Evolutionary conservation across 768 basidiomycete species (phyloP).

Genomic region (Mycena albidolilacea): DNA sequence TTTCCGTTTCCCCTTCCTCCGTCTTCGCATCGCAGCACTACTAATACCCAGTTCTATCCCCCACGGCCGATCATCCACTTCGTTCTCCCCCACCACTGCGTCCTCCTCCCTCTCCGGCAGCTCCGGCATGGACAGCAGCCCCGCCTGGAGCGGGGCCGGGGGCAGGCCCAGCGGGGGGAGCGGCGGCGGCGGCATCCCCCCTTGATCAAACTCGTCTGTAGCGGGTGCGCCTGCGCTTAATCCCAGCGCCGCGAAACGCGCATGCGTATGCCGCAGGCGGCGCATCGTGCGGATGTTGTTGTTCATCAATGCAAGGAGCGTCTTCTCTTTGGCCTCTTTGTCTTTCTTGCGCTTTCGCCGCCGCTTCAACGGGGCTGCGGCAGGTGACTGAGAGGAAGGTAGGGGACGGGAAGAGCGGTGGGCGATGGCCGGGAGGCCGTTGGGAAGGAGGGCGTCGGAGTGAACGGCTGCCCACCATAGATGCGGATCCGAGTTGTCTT

Average conservation of each 20-base stretch:
- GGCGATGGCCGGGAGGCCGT: conserved; percentile 73
- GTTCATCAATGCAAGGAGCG: conserved; percentile 81
- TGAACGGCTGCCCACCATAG: conserved; percentile 85
- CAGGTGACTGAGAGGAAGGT: conserved; percentile 9
- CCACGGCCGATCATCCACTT: conserved; percentile 78
- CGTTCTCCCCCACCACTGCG: conserved; percentile 57
- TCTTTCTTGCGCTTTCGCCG: conserved; percentile 54
- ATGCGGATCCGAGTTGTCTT: conserved; percentile 61
- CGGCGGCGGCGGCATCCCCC: conserved; percentile 1
- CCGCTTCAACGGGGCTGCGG: conserved; percentile 46
- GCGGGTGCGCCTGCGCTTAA: conserved; percentile 30
- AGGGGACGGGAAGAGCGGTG: conserved; percentile 45
- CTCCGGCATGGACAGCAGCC: conserved; percentile 54
- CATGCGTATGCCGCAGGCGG: conserved; percentile 79
- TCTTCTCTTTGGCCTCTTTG: conserved; percentile 51
- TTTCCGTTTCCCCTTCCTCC: conserved; percentile 27
- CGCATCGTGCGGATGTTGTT: conserved; percentile 83
- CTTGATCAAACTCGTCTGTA: conserved; percentile 16
- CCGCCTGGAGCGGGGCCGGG: conserved; percentile 7
- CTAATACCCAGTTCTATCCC: conserved; percentile 41
- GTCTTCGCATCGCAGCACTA: conserved; percentile 6
- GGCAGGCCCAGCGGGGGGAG: conserved; percentile 28
- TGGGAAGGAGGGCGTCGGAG: conserved; percentile 71
- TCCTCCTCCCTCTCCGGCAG: conserved; percentile 52
- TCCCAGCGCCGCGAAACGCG: conserved; percentile 75